phyloP scores from a whole-genome alignment of 805 yeast genomes.

The Millerago galiae region DNA sequence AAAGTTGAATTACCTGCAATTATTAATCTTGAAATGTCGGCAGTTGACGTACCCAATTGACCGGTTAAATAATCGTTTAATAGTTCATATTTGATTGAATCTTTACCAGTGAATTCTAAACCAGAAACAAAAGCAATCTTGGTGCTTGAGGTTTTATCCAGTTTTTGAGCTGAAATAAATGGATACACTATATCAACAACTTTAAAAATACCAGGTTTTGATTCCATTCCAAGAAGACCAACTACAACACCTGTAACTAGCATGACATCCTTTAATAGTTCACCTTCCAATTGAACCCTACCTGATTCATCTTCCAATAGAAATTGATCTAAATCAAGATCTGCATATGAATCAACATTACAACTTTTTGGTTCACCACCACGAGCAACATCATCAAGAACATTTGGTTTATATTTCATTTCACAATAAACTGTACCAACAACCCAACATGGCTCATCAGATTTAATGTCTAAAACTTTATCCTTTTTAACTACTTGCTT shows the following conservation, averaged over 20 bases:
- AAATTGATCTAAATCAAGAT: conserved; percentile 49
- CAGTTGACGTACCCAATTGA: conserved; percentile 41
- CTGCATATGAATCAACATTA: conserved; percentile 44
- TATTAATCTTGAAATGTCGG: conserved; percentile 43
- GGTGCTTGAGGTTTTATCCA: conserved; percentile 13
- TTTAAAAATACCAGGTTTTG: conserved; percentile 75
- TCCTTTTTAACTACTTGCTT: conserved; percentile 34
- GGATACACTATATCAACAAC: conserved; percentile 80
- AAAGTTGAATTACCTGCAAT: conserved; percentile 69
- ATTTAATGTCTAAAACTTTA: conserved; percentile 54
- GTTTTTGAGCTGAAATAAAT: conserved; percentile 48
- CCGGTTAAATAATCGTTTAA: conserved; percentile 70
- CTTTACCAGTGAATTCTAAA: conserved; percentile 44
- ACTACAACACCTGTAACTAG: conserved; percentile 88
- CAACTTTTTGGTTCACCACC: conserved; percentile 19
- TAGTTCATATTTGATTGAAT: conserved; percentile 43
- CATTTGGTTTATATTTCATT: conserved; percentile 77
- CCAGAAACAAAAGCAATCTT: conserved; percentile 78
- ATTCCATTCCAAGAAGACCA: conserved; percentile 82
- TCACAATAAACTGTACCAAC: conserved; percentile 84
- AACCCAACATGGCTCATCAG: conserved; percentile 67
- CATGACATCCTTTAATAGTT: conserved; percentile 44
- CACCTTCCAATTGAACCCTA: conserved; percentile 65
- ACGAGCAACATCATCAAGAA: conserved; percentile 71
- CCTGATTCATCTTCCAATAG: conserved; percentile 94